Base-by-base conservation (phyloP, 2,329 filamentous ascomycete species). In the Sporothrix curviconia region DNA sequence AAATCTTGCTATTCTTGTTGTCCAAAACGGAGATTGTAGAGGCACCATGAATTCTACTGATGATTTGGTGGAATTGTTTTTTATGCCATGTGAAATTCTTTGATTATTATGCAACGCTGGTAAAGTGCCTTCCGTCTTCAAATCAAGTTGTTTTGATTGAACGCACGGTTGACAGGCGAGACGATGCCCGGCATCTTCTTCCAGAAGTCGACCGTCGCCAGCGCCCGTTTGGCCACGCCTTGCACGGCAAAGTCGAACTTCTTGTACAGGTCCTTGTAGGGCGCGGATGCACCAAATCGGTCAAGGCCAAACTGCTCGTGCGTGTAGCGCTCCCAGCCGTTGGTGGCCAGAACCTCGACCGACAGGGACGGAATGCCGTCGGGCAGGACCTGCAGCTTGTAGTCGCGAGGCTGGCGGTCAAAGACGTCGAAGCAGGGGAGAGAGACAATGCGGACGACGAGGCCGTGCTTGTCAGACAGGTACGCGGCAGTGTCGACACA, bases 281-380 rank as follows among this genome's bases (percentile, higher is more conserved):
- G 87, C 69, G 92, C 94, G 56, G 90, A 95, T 65, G 92, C 92
- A 85, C 94, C 94, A 76, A 99, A 99, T 72, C 94, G 85, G 87
- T 99, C 97, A 65, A 99, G 85, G 73, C 94, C 94, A 70, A 99
- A 99, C 80, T 99, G 94, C 85, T 99, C 94, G 78, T 99, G 92
- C 60, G 91, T 89, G 80, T 97, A 99, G 76, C 92, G 89, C 83
- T 96, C 92, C 94, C 94, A 99, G 67, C 94, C 94, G 77, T 96
- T 86, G 66, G 94, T 99, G 75, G 83, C 88, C 89, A 96, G 94
- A 73, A 91, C 92, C 82, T 99, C 94, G 66, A 99, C 89, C 57
- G 89, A 95, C 75, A 99, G 75, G 61, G 91, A 84, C 65, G 94
- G 92, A 71, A 96, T 92, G 65, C 92, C 92, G 72, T 96, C 91